Percentiles rank a stretch among this genome's conserved stretches.
Evolutionary conservation across 2,329 filamentous ascomycete genomes (phyloP).

Genomic region (Fusarium decemcellulare): DNA sequence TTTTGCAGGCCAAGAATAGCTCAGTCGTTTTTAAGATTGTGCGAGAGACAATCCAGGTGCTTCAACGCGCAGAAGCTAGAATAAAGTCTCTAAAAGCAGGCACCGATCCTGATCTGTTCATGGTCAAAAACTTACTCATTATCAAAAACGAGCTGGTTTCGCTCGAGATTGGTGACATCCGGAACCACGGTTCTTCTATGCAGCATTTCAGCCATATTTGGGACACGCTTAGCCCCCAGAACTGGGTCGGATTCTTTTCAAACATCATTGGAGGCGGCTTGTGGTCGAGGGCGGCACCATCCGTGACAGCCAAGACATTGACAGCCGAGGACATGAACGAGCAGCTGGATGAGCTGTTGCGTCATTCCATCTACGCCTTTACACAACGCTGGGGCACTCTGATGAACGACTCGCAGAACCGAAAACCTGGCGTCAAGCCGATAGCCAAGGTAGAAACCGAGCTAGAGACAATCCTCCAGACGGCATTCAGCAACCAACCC

Average conservation of each 20-base stretch:
- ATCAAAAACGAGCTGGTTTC: conserved; percentile 97
- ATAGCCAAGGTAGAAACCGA: conserved; percentile 69
- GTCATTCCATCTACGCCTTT: conserved; percentile 74
- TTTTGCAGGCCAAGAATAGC: conserved; percentile 60
- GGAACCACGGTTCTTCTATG: conserved; percentile 63
- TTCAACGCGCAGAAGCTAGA: conserved; percentile 81
- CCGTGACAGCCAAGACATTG: conserved; percentile 56
- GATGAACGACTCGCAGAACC: conserved; percentile 63
- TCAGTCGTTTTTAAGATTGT: conserved; percentile 79
- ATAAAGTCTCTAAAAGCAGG: conserved; percentile 74
- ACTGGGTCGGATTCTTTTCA: conserved; percentile 71
- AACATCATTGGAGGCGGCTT: conserved; percentile 70
- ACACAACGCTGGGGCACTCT: conserved; percentile 71
- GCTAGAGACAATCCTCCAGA: conserved; percentile 68
- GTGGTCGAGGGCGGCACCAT: conserved; percentile 57
- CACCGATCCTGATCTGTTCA: conserved; percentile 88
- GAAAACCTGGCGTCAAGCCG: conserved; percentile 64
- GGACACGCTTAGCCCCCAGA: conserved; percentile 72
- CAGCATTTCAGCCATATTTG: conserved; percentile 77
- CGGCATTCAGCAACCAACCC: conserved; percentile 71
- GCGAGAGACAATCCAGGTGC: conserved; percentile 87
- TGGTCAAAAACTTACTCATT: conserved; percentile 94
- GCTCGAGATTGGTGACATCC: conserved; percentile 87
- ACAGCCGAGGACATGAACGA: conserved; percentile 73
- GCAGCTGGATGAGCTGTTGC: conserved; percentile 73